These are phyloP conservation scores for Pythium aphanidermatum DNA, from an alignment of 352 stramenopile genomes.

Conservation along the genomic window DNA sequence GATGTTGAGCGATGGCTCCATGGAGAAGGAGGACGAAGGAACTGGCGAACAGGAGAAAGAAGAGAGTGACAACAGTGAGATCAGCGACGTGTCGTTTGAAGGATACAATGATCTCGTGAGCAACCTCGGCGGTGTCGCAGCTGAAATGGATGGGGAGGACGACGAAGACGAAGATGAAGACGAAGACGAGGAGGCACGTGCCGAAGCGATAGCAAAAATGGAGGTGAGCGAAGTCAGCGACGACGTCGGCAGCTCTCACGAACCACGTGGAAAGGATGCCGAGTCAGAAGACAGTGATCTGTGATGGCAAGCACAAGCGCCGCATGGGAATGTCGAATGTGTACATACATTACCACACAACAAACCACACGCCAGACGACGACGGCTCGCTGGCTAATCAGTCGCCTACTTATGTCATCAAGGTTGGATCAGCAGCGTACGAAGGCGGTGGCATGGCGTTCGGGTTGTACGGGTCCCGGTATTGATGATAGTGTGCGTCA, in stretches of 20 bases:
- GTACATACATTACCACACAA: slow-evolving; percentile 7
- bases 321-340: neutral
- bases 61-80: slow-evolving; percentile 55
- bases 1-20: slow-evolving; percentile 25
- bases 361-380: too few relatives aligned
- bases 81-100: slow-evolving; percentile 71
- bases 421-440: slow-evolving; percentile 8
- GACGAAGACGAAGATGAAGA: slow-evolving; percentile 22
- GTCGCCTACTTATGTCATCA: slow-evolving; percentile 17
- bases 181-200: slow-evolving; percentile 20
- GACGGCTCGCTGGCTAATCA: too few relatives aligned
- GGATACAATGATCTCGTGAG: slow-evolving; percentile 53
- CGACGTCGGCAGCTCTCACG: slow-evolving; percentile 25
- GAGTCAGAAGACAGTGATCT: slow-evolving; percentile 65
- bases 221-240: slow-evolving; percentile 49
- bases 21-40: slow-evolving; percentile 16
- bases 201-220: slow-evolving; percentile 24
- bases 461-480: slow-evolving; percentile 1
- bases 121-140: slow-evolving; percentile 6
- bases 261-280: slow-evolving; percentile 15
- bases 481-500: neutral
- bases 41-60: slow-evolving; percentile 11
- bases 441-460: slow-evolving; percentile 5
- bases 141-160: neutral
- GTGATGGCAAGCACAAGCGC: slow-evolving; percentile 14